These are phyloP conservation scores for Cytospora chrysosperma DNA, from an alignment of 2,329 filamentous ascomycete species.

Conservation along the genomic window DNA sequence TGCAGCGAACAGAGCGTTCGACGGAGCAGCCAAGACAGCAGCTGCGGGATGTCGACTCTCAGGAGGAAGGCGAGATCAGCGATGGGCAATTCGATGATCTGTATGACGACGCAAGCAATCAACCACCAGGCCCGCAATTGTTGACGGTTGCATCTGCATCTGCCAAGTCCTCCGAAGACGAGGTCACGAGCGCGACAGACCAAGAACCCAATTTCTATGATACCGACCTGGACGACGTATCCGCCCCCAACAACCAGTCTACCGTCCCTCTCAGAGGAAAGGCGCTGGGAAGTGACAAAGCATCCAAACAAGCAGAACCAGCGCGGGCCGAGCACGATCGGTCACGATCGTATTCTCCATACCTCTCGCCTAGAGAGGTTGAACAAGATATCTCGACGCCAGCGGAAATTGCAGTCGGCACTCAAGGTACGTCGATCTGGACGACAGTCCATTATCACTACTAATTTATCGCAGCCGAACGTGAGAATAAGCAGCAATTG, in stretches of 20 bases:
- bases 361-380: conserved; percentile 50
- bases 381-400: conserved; percentile 29
- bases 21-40: conserved; percentile 10
- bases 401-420: background rate
- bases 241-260: conserved; percentile 24
- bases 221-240: conserved; percentile 30
- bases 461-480: conserved; percentile 1
- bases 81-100: conserved; percentile 64
- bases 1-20: background rate
- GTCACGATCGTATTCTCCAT: conserved; percentile 54
- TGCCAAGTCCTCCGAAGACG: background rate
- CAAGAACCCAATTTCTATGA: conserved; percentile 32
- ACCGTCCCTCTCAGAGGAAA: conserved; percentile 21
- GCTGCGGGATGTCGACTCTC: conserved; percentile 23
- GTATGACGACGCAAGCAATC: conserved; percentile 43
- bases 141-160: background rate
- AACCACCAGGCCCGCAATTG: conserved; percentile 23
- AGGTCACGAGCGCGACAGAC: conserved; percentile 6
- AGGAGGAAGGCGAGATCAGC: conserved; percentile 75
- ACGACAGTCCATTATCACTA: background rate
- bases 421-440: background rate
- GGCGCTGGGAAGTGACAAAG: conserved; percentile 14
- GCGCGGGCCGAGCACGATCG: conserved; percentile 37
- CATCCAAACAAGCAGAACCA: conserved; percentile 29
- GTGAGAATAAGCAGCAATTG: background rate